phyloP scores from a whole-genome alignment of 2,329 filamentous ascomycete genomes.

The Trichoderma oligosporum region DNA sequence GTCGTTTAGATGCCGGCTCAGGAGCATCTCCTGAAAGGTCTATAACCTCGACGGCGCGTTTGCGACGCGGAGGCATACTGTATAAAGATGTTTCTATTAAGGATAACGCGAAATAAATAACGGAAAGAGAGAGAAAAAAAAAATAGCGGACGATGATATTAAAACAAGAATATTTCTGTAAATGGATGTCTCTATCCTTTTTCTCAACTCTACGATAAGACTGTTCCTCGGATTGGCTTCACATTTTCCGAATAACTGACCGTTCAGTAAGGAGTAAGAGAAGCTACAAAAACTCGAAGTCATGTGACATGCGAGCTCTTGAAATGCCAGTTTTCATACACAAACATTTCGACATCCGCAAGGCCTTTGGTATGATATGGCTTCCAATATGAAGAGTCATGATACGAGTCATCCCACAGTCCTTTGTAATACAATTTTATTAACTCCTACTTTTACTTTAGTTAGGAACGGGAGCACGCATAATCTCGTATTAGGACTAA shows the following conservation, averaged over 20 bases:
- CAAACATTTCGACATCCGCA: too few species aligned
- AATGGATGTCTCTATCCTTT: neutral
- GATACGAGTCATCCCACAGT: too few species aligned
- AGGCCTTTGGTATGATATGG: too few species aligned
- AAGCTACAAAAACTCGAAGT: conserved; percentile 1
- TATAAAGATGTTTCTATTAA: neutral
- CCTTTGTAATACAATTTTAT: too few species aligned
- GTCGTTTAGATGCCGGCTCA: conserved; percentile 28
- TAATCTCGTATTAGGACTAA: neutral
- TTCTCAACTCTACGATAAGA: neutral
- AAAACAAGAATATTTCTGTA: neutral
- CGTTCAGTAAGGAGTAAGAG: neutral
- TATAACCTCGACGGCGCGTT: conserved; percentile 38
- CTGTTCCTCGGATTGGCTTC: neutral
- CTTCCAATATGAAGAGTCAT: neutral
- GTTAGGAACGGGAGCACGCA: too few species aligned
- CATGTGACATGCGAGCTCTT: neutral
- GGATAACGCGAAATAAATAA: neutral
- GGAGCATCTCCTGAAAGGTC: conserved; percentile 41
- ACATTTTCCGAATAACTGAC: neutral
- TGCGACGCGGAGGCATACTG: conserved; percentile 26
- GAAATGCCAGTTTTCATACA: too few species aligned
- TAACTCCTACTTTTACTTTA: too few species aligned
- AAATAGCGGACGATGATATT: neutral
- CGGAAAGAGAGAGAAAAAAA: neutral